Evolutionary conservation across 1,284 basidiomycete species (phyloP).

Genomic region (Ganoderma resinaceum): DNA sequence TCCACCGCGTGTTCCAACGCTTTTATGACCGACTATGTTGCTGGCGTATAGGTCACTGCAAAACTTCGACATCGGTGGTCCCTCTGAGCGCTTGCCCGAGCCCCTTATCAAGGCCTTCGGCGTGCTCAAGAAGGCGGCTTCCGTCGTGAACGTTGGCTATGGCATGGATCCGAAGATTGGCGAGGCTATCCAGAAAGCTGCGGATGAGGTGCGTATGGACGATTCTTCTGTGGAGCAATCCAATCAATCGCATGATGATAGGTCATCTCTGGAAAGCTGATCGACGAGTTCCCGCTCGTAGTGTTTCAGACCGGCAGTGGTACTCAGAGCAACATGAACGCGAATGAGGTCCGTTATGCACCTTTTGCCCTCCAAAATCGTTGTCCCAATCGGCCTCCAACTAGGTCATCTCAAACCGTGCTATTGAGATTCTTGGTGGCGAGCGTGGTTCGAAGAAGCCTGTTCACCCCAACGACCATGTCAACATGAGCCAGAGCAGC

Average conservation of each 20-base stretch:
- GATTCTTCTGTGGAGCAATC: not conserved
- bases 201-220: constrained; percentile 81
- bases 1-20: constrained; percentile 11
- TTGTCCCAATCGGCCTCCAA: not conserved
- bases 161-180: constrained; percentile 92
- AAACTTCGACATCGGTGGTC: constrained; percentile 99
- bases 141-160: constrained; percentile 90
- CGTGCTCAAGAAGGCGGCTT: constrained; percentile 97
- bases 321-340: constrained; percentile 99
- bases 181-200: constrained; percentile 90
- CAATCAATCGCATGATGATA: constrained; percentile 38
- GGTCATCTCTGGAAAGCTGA: constrained; percentile 96
- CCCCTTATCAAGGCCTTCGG: constrained; percentile 99
- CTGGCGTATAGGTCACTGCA: constrained; percentile 75
- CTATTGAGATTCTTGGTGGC: constrained; percentile 97
- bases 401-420: constrained; percentile 97
- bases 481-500: constrained; percentile 99
- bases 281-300: constrained; percentile 97
- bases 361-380: not conserved
- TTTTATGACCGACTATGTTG: not conserved
- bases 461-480: constrained; percentile 99
- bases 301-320: constrained; percentile 99
- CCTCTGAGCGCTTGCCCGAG: constrained; percentile 90
- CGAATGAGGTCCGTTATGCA: constrained; percentile 78
- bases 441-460: constrained; percentile 96